These are phyloP conservation scores for Rhynchosporium secalis DNA, from an alignment of 2,329 filamentous ascomycete genomes.

Conservation along the genomic window DNA sequence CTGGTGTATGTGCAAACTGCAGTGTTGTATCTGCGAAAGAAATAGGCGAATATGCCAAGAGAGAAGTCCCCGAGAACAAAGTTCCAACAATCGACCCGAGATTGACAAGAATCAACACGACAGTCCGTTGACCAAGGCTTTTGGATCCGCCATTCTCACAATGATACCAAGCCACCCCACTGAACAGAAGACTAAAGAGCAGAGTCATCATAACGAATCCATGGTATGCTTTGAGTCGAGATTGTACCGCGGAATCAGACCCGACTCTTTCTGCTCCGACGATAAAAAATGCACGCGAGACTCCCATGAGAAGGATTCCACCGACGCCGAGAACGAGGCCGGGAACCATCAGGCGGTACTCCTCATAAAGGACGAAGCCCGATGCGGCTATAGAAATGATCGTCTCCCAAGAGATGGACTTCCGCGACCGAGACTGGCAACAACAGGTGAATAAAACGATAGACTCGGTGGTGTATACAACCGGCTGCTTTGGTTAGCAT, in stretches of 20 bases:
- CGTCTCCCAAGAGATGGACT: slow-evolving; percentile 26
- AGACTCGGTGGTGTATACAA: slow-evolving; percentile 30
- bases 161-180: slow-evolving; percentile 21
- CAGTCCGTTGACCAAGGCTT: slow-evolving; percentile 15
- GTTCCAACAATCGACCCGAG: slow-evolving; percentile 23
- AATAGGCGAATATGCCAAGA: slow-evolving; percentile 31
- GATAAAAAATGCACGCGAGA: slow-evolving; percentile 29
- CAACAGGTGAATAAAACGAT: slow-evolving; percentile 28
- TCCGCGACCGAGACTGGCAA: slow-evolving; percentile 21
- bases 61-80: slow-evolving; percentile 26
- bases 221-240: slow-evolving; percentile 27
- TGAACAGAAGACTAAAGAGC: slow-evolving; percentile 28
- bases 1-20: slow-evolving; percentile 19
- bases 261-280: slow-evolving; percentile 26
- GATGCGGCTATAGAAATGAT: slow-evolving; percentile 21
- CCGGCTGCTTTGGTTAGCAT: slow-evolving; percentile 27
- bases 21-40: slow-evolving; percentile 22
- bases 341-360: slow-evolving; percentile 36
- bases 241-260: slow-evolving; percentile 14
- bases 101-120: slow-evolving; percentile 23
- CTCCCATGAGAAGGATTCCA: slow-evolving; percentile 28
- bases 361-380: slow-evolving; percentile 29
- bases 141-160: slow-evolving; percentile 22
- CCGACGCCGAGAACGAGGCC: slow-evolving; percentile 30
- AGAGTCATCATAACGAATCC: slow-evolving; percentile 32